A percentile compares a stretch with the other conserved stretches of the same genome.
These are phyloP conservation scores for Akebia trifoliata DNA, from an alignment of 164 flowering plant genomes.

Conservation along the genomic window DNA sequence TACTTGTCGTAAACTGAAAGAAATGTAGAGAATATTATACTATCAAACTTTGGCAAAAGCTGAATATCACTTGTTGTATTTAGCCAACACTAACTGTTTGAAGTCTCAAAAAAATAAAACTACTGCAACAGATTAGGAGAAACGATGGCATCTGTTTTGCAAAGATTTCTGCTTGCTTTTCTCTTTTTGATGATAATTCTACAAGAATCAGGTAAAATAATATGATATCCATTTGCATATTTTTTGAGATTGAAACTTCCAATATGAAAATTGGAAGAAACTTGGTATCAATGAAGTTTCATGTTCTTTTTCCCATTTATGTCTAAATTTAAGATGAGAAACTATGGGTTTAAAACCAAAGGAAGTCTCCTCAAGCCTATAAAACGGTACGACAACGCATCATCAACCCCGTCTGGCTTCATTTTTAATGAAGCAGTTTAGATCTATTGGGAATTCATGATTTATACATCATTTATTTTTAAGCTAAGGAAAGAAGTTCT, in stretches of 20 bases:
- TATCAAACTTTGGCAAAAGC: not conserved
- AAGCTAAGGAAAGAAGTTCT: too few species aligned
- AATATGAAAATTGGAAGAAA: too few species aligned
- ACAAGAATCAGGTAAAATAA: slow-evolving; percentile 38
- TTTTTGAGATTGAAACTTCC: too few species aligned
- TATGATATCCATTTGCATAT: slow-evolving; percentile 9
- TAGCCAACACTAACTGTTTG: slow-evolving; percentile 1
- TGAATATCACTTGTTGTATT: not conserved
- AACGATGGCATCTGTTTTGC: slow-evolving; percentile 23
- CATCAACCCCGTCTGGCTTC: too few species aligned
- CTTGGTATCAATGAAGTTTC: too few species aligned
- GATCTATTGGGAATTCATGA: too few species aligned
- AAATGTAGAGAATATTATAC: not conserved
- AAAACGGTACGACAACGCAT: too few species aligned
- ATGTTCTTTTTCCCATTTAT: not conserved
- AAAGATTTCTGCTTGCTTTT: slow-evolving; percentile 23
- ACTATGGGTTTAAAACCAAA: not conserved
- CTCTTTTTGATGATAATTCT: slow-evolving; percentile 24
- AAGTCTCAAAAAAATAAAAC: slow-evolving; percentile 4
- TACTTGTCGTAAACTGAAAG: slow-evolving; percentile 2
- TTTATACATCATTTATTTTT: too few species aligned
- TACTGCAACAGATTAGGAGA: slow-evolving; percentile 4
- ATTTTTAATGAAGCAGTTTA: too few species aligned
- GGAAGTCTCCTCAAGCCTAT: too few species aligned
- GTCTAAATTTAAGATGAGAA: not conserved